A percentile compares a stretch with the other conserved stretches of the same genome.
Evolutionary conservation across 352 stramenopile species (phyloP).

Genomic region (Globisporangium irregulare): DNA sequence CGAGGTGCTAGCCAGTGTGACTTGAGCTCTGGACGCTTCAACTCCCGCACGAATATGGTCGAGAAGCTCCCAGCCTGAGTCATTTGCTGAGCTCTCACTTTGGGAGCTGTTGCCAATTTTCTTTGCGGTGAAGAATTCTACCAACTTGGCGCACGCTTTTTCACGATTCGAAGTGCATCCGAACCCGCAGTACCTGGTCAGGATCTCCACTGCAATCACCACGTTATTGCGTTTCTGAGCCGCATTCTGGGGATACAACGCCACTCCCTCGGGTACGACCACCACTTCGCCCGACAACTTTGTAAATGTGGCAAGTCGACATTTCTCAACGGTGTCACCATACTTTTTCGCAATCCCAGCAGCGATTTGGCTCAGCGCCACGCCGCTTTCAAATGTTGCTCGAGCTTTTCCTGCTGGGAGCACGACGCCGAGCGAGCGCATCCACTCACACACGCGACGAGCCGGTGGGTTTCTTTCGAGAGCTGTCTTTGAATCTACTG

Average conservation of each 20-base stretch:
- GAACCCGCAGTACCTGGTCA: constrained; percentile 1
- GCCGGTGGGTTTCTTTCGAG: neutral
- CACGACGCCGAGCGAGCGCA: constrained; percentile 17
- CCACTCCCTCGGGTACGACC: neutral
- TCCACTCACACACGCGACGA: constrained; percentile 8
- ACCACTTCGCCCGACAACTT: neutral
- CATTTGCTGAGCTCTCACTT: neutral
- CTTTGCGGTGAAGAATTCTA: neutral
- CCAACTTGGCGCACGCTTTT: neutral
- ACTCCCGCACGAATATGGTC: constrained; percentile 12
- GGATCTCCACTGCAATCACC: constrained; percentile 2
- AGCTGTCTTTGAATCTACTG: neutral
- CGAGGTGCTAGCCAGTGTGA: neutral
- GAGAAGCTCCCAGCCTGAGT: constrained; percentile 8
- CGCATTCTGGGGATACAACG: constrained; percentile 10
- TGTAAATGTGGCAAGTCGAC: neutral
- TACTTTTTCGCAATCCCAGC: constrained; percentile 19
- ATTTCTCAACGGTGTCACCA: neutral
- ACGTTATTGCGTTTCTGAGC: constrained; percentile 14
- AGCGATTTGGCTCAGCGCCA: constrained; percentile 39
- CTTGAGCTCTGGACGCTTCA: neutral
- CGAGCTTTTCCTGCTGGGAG: neutral
- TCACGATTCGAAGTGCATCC: neutral
- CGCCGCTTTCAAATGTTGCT: constrained; percentile 22
- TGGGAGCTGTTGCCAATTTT: neutral